phyloP scores from a whole-genome alignment of 1,284 basidiomycete genomes.

The Cystobasidium pallidum region DNA sequence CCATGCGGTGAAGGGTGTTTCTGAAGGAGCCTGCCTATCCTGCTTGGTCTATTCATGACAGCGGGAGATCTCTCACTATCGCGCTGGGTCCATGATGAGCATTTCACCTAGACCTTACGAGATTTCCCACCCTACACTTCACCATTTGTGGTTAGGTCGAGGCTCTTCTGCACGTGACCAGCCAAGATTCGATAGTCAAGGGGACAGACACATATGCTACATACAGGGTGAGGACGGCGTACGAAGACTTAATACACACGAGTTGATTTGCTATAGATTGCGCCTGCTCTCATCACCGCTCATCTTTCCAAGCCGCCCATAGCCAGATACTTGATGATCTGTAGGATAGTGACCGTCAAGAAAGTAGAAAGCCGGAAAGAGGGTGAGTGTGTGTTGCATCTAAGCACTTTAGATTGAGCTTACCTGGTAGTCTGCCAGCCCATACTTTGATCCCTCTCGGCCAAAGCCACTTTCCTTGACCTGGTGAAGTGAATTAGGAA shows the following conservation, averaged over 20 bases:
- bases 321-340: constrained; percentile 43
- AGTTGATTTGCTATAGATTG: too few relatives aligned
- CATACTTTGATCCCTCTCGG: constrained; percentile 56
- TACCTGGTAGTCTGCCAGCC: constrained; percentile 42
- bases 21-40: too few relatives aligned
- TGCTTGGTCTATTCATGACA: too few relatives aligned
- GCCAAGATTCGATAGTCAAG: neutral
- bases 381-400: neutral
- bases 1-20: too few relatives aligned
- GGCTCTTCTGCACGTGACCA: neutral
- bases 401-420: neutral
- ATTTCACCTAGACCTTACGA: too few relatives aligned
- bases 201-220: neutral
- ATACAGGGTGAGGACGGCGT: neutral
- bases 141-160: neutral
- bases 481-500: neutral
- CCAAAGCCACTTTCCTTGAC: constrained; percentile 79
- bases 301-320: constrained; percentile 41
- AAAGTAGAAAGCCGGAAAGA: neutral
- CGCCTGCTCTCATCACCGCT: neutral
- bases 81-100: too few relatives aligned
- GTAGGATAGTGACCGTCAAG: neutral
- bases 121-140: too few relatives aligned
- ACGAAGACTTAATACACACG: neutral
- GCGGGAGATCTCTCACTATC: too few relatives aligned